A percentile compares a stretch with the other conserved stretches of the same genome.
Evolutionary conservation across 225 moss, liverwort and hornwort genomes (phyloP).

Genomic region (Polytrichum commune): DNA sequence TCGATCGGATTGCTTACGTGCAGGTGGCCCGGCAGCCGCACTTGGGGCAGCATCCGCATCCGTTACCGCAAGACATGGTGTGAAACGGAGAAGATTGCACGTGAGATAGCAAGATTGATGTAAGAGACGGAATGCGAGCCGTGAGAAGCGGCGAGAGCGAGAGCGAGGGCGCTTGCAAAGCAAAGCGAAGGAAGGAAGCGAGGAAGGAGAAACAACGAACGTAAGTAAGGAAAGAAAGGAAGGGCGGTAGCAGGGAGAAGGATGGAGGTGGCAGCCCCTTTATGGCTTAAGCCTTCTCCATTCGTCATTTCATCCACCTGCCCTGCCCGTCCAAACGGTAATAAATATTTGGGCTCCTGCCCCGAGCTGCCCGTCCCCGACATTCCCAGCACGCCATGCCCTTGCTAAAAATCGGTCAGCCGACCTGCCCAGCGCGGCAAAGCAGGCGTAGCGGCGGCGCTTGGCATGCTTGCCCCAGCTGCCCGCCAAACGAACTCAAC

Average conservation of each 20-base stretch:
- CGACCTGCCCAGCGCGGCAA: too few species aligned
- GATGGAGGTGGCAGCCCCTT: neutral
- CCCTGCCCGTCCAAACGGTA: too few species aligned
- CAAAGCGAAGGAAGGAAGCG: neutral
- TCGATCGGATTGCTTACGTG: slow-evolving; percentile 31
- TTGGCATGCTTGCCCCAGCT: too few species aligned
- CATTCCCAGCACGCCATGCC: too few species aligned
- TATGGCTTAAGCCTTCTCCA: too few species aligned
- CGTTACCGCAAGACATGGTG: slow-evolving; percentile 50
- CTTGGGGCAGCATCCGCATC: slow-evolving; percentile 64
- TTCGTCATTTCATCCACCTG: too few species aligned
- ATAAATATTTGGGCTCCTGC: too few species aligned
- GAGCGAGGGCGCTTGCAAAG: neutral
- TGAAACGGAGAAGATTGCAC: neutral
- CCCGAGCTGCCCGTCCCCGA: too few species aligned
- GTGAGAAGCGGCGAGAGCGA: neutral
- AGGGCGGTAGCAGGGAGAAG: neutral
- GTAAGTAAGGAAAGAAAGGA: neutral
- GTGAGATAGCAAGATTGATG: too few species aligned
- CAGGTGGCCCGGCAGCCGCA: slow-evolving; percentile 51
- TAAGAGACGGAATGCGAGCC: neutral
- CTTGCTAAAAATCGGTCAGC: too few species aligned
- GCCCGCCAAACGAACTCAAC: too few species aligned
- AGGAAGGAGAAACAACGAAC: neutral
- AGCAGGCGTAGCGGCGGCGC: too few species aligned